These are phyloP conservation scores for Thraustochytrium striatum DNA, from an alignment of 352 stramenopile genomes.

Conservation along the genomic window DNA sequence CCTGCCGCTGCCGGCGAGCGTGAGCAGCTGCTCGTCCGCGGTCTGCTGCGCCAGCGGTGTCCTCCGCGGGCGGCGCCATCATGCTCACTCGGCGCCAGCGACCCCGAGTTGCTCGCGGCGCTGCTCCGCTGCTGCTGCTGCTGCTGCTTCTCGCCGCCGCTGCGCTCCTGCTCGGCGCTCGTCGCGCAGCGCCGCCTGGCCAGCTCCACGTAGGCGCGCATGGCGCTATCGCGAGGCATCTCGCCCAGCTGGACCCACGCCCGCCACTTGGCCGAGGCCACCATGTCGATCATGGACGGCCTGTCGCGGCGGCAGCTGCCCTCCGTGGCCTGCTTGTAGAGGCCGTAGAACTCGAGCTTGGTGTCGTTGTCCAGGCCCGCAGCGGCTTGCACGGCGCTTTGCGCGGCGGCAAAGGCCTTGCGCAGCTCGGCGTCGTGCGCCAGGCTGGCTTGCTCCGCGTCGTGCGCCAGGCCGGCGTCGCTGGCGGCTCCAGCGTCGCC, in stretches of 20 bases:
- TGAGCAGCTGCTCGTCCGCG: constrained; percentile 11
- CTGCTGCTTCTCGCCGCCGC: not conserved
- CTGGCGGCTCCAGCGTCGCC: no score
- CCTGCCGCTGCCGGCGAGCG: constrained; percentile 14
- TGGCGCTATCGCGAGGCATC: not conserved
- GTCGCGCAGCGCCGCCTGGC: not conserved
- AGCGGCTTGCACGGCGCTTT: constrained; percentile 38
- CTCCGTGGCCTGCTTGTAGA: constrained; percentile 80
- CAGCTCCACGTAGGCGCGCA: constrained; percentile 40
- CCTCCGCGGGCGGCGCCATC: not conserved
- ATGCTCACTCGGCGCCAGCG: constrained; percentile 23
- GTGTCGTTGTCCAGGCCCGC: constrained; percentile 65
- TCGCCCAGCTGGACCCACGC: not conserved
- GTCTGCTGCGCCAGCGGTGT: constrained; percentile 38
- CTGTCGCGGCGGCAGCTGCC: constrained; percentile 73
- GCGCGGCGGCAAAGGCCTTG: constrained; percentile 42
- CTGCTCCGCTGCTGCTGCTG: not conserved
- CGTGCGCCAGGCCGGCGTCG: no score
- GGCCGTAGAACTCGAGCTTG: constrained; percentile 78
- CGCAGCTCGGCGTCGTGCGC: not conserved
- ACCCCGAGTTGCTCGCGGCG: not conserved
- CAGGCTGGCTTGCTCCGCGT: no score
- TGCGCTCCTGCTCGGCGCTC: not conserved
- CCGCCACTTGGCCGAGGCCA: constrained; percentile 48
- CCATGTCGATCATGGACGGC: constrained; percentile 66